These are phyloP conservation scores for Nothophytophthora sp. DNA, from an alignment of 352 stramenopile genomes.

Conservation along the genomic window DNA sequence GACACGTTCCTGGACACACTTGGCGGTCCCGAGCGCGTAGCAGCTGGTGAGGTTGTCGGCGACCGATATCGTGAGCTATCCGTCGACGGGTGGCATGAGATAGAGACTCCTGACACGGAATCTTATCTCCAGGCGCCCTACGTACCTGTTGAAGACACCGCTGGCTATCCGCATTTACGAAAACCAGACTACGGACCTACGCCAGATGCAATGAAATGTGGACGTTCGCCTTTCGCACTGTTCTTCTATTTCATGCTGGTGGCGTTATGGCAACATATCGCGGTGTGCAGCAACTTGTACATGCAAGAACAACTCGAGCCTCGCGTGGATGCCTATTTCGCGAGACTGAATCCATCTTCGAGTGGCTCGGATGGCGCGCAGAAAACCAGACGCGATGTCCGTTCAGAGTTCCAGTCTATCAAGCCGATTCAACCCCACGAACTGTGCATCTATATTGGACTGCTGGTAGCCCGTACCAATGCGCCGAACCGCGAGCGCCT, in stretches of 20 bases:
- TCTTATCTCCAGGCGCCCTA: too few relatives aligned
- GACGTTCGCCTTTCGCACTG: not conserved
- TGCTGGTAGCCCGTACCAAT: not conserved
- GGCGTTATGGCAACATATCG: conserved; percentile 11
- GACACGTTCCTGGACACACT: conserved; percentile 4
- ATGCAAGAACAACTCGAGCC: conserved; percentile 7
- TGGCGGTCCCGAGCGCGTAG: not conserved
- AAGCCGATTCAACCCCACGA: not conserved
- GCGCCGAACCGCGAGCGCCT: conserved; percentile 6
- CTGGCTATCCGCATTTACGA: not conserved
- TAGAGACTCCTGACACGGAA: not conserved
- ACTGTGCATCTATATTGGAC: conserved; percentile 4
- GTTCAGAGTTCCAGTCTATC: conserved; percentile 1
- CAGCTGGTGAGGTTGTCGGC: conserved; percentile 2
- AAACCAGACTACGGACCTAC: not conserved
- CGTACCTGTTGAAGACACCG: not conserved
- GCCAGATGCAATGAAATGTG: not conserved
- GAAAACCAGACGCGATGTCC: conserved; percentile 4
- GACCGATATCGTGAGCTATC: not conserved
- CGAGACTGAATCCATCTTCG: not conserved
- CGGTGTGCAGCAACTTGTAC: conserved; percentile 15
- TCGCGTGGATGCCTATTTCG: conserved; percentile 4
- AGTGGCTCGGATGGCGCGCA: not conserved
- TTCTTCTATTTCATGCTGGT: conserved; percentile 12
- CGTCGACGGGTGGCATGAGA: not conserved